These are phyloP conservation scores for Mycena chlorophos DNA, from an alignment of 768 basidiomycete genomes.

Conservation along the genomic window DNA sequence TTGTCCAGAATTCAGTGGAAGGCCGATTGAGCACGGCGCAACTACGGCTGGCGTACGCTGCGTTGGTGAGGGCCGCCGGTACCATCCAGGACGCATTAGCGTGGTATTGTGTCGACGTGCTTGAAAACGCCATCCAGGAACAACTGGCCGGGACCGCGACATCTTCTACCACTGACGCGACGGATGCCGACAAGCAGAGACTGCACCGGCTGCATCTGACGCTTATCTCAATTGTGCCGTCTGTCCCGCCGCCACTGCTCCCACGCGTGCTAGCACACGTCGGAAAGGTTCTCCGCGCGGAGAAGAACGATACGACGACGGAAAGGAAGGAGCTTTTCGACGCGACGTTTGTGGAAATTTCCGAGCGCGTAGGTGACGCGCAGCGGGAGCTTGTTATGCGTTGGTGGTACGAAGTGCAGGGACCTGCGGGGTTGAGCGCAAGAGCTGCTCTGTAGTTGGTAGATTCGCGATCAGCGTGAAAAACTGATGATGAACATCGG, in stretches of 20 bases:
- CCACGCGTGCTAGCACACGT: constrained; percentile 55
- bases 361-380: constrained; percentile 62
- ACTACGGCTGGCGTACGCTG: constrained; percentile 72
- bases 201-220: constrained; percentile 62
- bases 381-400: constrained; percentile 66
- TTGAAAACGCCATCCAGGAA: constrained; percentile 49
- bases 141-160: constrained; percentile 27
- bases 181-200: constrained; percentile 26
- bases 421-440: constrained; percentile 11
- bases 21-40: constrained; percentile 63
- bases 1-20: constrained; percentile 59
- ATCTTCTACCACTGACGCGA: constrained; percentile 19
- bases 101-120: constrained; percentile 64
- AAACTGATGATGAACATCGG: background rate
- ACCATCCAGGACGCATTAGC: constrained; percentile 46
- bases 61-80: constrained; percentile 63
- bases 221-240: constrained; percentile 64
- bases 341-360: constrained; percentile 62
- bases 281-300: constrained; percentile 35
- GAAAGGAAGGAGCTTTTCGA: constrained; percentile 48
- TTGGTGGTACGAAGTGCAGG: constrained; percentile 68
- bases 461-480: background rate
- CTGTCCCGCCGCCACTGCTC: constrained; percentile 59
- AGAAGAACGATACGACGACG: constrained; percentile 27
- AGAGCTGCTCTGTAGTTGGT: background rate